phyloP scores from a whole-genome alignment of 371 early-diverging fungal genomes.

The Rhizomucor pusillus region DNA sequence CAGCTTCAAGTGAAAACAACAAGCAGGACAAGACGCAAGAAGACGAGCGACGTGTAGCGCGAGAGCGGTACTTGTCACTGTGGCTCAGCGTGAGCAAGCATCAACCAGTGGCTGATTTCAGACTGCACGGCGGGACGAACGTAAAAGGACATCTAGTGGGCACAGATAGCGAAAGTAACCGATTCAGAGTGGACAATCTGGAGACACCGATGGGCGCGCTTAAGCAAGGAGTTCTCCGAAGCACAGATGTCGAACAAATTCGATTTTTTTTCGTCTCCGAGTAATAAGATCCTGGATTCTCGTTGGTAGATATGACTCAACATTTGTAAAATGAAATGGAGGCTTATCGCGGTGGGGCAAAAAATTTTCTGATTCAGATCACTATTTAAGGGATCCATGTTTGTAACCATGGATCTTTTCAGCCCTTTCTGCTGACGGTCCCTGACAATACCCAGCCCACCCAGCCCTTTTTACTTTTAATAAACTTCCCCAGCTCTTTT shows the following conservation, averaged over 20 bases:
- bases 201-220: conserved; percentile 49
- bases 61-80: conserved; percentile 28
- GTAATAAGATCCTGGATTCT: not conserved
- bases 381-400: conserved; percentile 5
- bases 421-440: conserved; percentile 49
- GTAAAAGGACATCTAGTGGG: conserved; percentile 40
- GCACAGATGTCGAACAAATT: conserved; percentile 39
- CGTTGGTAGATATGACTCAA: too few relatives aligned
- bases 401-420: conserved; percentile 28
- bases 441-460: conserved; percentile 29
- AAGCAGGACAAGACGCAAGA: too few relatives aligned
- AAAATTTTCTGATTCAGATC: conserved; percentile 11
- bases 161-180: conserved; percentile 49
- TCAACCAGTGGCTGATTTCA: conserved; percentile 20
- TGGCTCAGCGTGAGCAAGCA: conserved; percentile 35
- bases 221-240: conserved; percentile 48
- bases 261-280: not conserved
- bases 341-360: not conserved
- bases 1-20: too few relatives aligned
- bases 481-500: not conserved
- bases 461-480: conserved; percentile 18
- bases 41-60: too few relatives aligned
- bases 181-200: conserved; percentile 44
- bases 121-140: conserved; percentile 30
- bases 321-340: too few relatives aligned